These are phyloP conservation scores for Lippia alba DNA, from an alignment of 305 asterid species.

Conservation along the genomic window DNA sequence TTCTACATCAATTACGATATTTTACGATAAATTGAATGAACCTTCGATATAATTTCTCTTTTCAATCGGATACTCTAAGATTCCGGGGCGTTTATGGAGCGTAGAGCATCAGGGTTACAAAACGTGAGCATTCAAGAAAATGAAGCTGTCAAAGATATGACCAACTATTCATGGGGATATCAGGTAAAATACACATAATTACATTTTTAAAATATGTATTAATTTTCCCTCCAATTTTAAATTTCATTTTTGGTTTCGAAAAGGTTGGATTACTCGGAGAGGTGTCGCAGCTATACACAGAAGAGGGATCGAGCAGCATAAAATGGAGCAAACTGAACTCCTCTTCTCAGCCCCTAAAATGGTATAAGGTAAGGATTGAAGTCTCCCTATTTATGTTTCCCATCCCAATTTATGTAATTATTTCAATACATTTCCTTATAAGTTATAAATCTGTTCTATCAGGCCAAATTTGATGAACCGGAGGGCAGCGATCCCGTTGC, in stretches of 20 bases:
- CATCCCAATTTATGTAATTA: conserved; percentile 8
- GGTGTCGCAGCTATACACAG: conserved; percentile 52
- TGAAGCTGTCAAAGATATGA: conserved; percentile 35
- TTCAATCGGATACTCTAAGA: conserved; percentile 50
- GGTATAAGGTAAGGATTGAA: conserved; percentile 75
- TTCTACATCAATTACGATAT: neutral
- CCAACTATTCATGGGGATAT: conserved; percentile 75
- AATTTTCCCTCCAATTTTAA: neutral
- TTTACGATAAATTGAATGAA: neutral
- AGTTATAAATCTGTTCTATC: conserved; percentile 7
- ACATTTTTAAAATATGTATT: neutral
- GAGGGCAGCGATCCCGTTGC: conserved; percentile 71
- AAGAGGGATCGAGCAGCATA: conserved; percentile 47
- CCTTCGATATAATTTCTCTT: neutral
- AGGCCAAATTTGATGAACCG: conserved; percentile 81
- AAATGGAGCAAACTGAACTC: conserved; percentile 54
- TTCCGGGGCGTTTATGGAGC: conserved; percentile 83
- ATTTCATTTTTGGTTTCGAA: conserved; percentile 19
- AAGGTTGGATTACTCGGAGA: conserved; percentile 90
- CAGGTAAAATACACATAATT: conserved; percentile 52
- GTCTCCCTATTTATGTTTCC: neutral
- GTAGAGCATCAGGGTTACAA: conserved; percentile 55
- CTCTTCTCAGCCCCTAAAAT: conserved; percentile 59
- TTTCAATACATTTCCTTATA: neutral
- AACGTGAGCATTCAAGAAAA: conserved; percentile 50